A percentile compares a stretch with the other conserved stretches of the same genome.
These are phyloP conservation scores for Spatholobus suberectus DNA, from an alignment of 306 rosid species.

Conservation along the genomic window DNA sequence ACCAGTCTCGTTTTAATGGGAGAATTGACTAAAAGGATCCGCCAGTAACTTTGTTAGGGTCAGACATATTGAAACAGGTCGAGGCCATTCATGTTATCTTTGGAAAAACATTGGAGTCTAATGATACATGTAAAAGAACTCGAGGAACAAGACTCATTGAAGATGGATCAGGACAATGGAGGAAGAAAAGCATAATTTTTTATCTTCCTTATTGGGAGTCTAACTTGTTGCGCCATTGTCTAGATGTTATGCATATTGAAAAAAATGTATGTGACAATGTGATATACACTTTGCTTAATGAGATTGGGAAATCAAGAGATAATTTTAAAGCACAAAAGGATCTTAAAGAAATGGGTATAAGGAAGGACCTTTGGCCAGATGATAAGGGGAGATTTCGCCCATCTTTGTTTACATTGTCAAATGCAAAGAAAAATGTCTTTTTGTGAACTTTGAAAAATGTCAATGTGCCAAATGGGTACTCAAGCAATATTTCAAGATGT, in stretches of 20 bases:
- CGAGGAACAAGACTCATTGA: too few relatives aligned
- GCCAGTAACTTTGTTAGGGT: neutral
- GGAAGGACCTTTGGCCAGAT: neutral
- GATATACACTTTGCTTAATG: neutral
- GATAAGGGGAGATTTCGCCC: neutral
- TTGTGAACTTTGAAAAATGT: conserved; percentile 2
- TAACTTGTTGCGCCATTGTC: neutral
- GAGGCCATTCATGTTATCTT: neutral
- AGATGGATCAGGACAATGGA: too few relatives aligned
- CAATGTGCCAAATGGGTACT: neutral
- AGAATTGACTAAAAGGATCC: neutral
- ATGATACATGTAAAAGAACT: too few relatives aligned
- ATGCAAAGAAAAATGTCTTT: neutral
- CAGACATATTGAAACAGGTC: neutral
- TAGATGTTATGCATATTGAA: neutral
- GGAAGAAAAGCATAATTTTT: too few relatives aligned
- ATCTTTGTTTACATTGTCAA: neutral
- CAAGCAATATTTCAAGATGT: too few relatives aligned
- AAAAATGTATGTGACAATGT: neutral
- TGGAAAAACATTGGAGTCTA: too few relatives aligned
- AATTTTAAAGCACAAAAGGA: too few relatives aligned
- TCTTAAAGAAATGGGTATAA: too few relatives aligned
- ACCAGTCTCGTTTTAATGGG: too few relatives aligned
- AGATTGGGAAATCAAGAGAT: neutral
- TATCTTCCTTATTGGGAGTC: neutral